Percentiles rank a stretch among this genome's conserved stretches.
Conservation (phyloP, 2,329 filamentous ascomycete genomes). For the Fusarium sp. region DNA sequence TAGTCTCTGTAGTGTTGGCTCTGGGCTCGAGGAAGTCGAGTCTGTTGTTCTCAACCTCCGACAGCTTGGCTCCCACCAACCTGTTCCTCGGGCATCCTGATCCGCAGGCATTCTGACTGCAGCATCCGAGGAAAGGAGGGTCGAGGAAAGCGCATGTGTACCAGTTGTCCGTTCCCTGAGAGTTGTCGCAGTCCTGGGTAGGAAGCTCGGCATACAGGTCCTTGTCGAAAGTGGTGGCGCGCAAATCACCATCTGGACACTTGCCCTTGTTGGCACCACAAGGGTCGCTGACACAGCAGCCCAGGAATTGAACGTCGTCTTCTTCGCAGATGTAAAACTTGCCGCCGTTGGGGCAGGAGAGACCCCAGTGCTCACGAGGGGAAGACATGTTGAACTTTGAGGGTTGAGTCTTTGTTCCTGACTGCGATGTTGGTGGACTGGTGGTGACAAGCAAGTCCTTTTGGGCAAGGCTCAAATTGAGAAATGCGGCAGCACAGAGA, state of each 20-base stretch:
- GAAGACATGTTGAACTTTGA: conserved; percentile 26
- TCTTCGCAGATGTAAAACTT: conserved; percentile 54
- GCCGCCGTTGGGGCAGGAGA: conserved; percentile 50
- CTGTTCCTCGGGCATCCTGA: conserved; percentile 23
- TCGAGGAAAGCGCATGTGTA: conserved; percentile 49
- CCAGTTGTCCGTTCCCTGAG: conserved; percentile 42
- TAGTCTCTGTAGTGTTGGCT: not conserved
- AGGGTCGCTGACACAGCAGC: conserved; percentile 55
- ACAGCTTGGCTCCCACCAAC: conserved; percentile 29
- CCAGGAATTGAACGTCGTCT: conserved; percentile 50
- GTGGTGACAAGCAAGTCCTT: not conserved
- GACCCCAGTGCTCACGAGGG: conserved; percentile 36
- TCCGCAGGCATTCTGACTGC: conserved; percentile 42
- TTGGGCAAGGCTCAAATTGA: not conserved
- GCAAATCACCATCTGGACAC: conserved; percentile 49
- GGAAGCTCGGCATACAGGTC: conserved; percentile 47
- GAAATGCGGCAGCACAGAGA: not conserved
- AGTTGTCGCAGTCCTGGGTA: conserved; percentile 48
- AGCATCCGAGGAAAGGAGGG: conserved; percentile 57
- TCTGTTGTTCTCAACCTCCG: conserved; percentile 20
- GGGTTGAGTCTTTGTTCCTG: not conserved
- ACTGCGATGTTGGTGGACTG: not conserved
- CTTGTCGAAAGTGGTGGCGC: conserved; percentile 47
- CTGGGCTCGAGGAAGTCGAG: conserved; percentile 31
- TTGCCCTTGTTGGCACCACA: conserved; percentile 46